These are phyloP conservation scores for Russula vinacea DNA, from an alignment of 768 basidiomycete species.

Conservation along the genomic window DNA sequence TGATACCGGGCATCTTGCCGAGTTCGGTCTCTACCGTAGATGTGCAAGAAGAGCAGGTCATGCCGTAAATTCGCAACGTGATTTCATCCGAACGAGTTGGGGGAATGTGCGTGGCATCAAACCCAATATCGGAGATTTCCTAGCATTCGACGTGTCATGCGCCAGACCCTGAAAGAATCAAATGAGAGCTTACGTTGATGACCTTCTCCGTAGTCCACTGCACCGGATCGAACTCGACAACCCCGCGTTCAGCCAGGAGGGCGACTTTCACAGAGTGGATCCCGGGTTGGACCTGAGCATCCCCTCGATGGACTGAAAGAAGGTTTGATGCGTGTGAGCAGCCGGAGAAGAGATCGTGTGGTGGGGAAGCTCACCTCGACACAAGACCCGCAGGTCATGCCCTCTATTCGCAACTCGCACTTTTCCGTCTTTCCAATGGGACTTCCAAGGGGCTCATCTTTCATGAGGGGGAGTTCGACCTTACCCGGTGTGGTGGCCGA, in stretches of 20 bases:
- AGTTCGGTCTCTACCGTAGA: slow-evolving; percentile 72
- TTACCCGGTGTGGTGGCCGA: slow-evolving; percentile 29
- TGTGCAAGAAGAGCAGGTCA: slow-evolving; percentile 85
- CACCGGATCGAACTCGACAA: slow-evolving; percentile 82
- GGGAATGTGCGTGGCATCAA: slow-evolving; percentile 79
- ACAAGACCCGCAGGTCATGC: slow-evolving; percentile 88
- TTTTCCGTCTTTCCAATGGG: slow-evolving; percentile 40
- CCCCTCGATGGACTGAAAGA: slow-evolving; percentile 73
- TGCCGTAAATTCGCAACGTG: slow-evolving; percentile 80
- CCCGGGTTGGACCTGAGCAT: slow-evolving; percentile 84
- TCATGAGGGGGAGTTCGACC: slow-evolving; percentile 34
- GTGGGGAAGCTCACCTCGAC: slow-evolving; percentile 61
- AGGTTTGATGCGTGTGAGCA: background rate
- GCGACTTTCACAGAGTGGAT: slow-evolving; percentile 92
- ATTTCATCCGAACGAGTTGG: slow-evolving; percentile 61
- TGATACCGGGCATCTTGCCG: slow-evolving; percentile 67
- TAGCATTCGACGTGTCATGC: slow-evolving; percentile 34
- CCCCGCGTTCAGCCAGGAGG: slow-evolving; percentile 89
- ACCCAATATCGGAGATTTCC: slow-evolving; percentile 93
- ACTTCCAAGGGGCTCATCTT: slow-evolving; percentile 35
- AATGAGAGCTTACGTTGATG: slow-evolving; percentile 54
- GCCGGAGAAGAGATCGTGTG: background rate
- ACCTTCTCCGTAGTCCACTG: slow-evolving; percentile 83
- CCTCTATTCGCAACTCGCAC: slow-evolving; percentile 80
- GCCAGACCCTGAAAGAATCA: background rate